Evolutionary conservation across 108 stramenopile genomes (phyloP).

Genomic region (Pseudonitzschia multistriata): DNA sequence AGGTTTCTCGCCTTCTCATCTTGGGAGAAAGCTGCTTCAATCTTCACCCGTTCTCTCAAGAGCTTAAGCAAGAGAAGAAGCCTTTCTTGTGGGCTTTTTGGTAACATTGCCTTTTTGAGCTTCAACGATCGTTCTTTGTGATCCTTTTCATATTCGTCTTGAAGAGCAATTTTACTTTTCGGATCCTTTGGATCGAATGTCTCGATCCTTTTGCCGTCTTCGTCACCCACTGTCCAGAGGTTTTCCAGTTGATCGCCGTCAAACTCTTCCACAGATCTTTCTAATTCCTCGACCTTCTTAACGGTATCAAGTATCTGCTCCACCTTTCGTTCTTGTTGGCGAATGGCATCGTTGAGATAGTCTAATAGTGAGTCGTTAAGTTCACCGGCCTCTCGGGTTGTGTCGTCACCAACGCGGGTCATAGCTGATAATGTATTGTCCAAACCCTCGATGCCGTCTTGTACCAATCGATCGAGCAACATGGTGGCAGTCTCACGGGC

Average conservation of each 20-base stretch:
- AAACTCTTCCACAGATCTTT: constrained; percentile 2
- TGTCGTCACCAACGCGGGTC: constrained; percentile 59
- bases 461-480: constrained; percentile 70
- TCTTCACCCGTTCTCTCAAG: constrained; percentile 74
- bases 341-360: constrained; percentile 78
- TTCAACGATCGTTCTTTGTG: constrained; percentile 16
- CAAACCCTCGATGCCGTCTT: constrained; percentile 73
- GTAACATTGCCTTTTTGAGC: constrained; percentile 13
- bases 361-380: constrained; percentile 75
- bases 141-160: constrained; percentile 52
- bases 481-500: constrained; percentile 76
- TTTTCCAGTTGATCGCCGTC: constrained; percentile 41
- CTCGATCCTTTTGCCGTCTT: constrained; percentile 67
- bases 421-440: constrained; percentile 76
- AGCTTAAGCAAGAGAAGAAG: constrained; percentile 72
- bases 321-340: constrained; percentile 75
- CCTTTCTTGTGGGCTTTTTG: constrained; percentile 60
- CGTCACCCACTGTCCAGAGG: constrained; percentile 68
- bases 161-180: constrained; percentile 43
- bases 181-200: constrained; percentile 79
- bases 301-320: constrained; percentile 33
- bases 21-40: constrained; percentile 79
- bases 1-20: constrained; percentile 73
- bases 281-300: constrained; percentile 23
- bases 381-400: constrained; percentile 57